phyloP scores from a whole-genome alignment of 208 protist species.

The Trypanosoma boissoni region DNA sequence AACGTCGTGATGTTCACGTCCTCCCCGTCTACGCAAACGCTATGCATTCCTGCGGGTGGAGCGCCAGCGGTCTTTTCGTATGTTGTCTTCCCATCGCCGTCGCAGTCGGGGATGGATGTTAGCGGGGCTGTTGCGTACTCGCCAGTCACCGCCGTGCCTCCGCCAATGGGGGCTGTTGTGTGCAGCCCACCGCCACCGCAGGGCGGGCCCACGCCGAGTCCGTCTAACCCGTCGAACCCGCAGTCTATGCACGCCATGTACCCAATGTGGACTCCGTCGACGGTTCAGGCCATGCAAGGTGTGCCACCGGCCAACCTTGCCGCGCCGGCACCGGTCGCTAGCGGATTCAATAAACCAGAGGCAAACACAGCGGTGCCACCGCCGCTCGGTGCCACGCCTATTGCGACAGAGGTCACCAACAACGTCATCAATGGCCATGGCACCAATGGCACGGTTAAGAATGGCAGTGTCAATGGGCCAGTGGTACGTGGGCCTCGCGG shows the following conservation, averaged over 20 bases:
- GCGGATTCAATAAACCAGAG: no score
- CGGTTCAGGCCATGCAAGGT: no score
- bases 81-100: conserved; percentile 9
- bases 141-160: conserved; percentile 13
- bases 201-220: not conserved
- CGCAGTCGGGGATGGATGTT: conserved; percentile 16
- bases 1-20: conserved; percentile 26
- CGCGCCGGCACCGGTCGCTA: conserved; percentile 1
- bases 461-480: no score
- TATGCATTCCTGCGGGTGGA: conserved; percentile 3
- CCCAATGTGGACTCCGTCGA: no score
- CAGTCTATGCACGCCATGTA: no score
- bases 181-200: conserved; percentile 3
- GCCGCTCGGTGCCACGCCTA: no score
- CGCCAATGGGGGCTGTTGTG: conserved; percentile 17
- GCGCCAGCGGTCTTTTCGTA: conserved; percentile 11
- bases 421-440: no score
- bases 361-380: no score
- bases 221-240: no score
- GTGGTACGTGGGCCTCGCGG: not conserved
- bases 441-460: no score
- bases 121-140: conserved; percentile 13
- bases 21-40: conserved; percentile 14
- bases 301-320: not conserved
- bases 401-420: no score